Evolutionary conservation across 108 stramenopile species (phyloP), one percentile per base, ranked within the genome.

Genomic region (Fragilariopsis cylindrus): DNA sequence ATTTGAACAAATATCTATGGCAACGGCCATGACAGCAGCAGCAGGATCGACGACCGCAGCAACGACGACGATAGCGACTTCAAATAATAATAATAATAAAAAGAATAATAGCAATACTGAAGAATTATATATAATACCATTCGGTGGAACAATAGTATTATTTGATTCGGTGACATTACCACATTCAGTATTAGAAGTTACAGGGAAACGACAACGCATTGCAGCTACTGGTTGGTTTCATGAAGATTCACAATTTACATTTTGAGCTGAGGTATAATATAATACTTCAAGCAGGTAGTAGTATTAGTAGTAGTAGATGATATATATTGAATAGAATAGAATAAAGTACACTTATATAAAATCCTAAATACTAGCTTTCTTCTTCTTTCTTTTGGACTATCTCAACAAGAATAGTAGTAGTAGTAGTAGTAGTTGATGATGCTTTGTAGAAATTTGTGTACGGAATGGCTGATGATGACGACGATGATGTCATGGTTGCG

Each of bases 211-310:
- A 44, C 71, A 67, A 60, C 46, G 81, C 41, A 77, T 82, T 21
- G 86, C 86, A 39, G 60, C 74, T 44, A 74, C 85, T 13, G 86
- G 86, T 9, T 87, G 86, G 86, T 87, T 87, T 45, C 86, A 87
- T 65, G 86, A 87, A 73, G 78, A 82, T 48, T 81, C 77, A 8
- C 85, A 86, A 68, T 63, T 63, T 13, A 44, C 62, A 9, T 15
- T 63, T 7, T 30, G 30, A 30, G 30, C 30, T 30, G 30, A 30
- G 30, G 21, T 30, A 30, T 30, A 0, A 30, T 30, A 30, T 2
- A 30, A 30, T 2, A 30, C 30, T 30, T 21, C 30, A 30, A 30
- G 30, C 30, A 30, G 30, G 30, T 30, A 30, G 30, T 30, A 30
- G 30, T 30, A 2, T 30, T 30, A 30, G 30, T 30, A 30, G 30